These are phyloP conservation scores for Trichoderma koningiopsis DNA, from an alignment of 2,329 filamentous ascomycete genomes.

Conservation along the genomic window DNA sequence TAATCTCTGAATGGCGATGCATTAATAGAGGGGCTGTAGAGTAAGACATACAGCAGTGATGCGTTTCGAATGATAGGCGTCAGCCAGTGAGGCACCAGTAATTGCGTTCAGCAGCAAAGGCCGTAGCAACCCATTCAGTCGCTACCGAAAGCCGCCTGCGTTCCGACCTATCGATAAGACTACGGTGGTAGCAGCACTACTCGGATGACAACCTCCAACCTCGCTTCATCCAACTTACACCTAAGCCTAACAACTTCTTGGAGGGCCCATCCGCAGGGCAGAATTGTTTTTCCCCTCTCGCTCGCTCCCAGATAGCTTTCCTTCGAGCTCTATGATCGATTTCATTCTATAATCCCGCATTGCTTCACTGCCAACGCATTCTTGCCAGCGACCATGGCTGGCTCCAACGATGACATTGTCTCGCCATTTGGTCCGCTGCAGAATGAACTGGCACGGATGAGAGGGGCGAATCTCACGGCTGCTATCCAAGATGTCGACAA, in stretches of 20 bases:
- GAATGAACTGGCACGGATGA: constrained; percentile 73
- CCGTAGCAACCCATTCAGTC: neutral
- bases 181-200: neutral
- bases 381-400: constrained; percentile 36
- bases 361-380: neutral
- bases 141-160: neutral
- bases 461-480: constrained; percentile 66
- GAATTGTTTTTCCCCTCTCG: neutral
- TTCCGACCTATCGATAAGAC: constrained; percentile 22
- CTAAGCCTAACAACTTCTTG: constrained; percentile 8
- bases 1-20: too few relatives aligned
- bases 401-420: constrained; percentile 39
- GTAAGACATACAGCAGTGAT: neutral
- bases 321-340: neutral
- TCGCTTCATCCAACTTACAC: constrained; percentile 1
- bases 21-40: neutral
- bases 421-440: constrained; percentile 61
- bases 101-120: neutral
- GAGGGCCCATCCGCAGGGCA: neutral
- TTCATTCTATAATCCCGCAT: neutral
- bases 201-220: constrained; percentile 21
- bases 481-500: constrained; percentile 79
- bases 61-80: neutral
- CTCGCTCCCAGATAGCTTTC: neutral
- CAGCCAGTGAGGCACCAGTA: neutral